A percentile compares a stretch with the other conserved stretches of the same genome.
These are phyloP conservation scores for Oenanthe sinensis DNA, from an alignment of 129 eudicot genomes.

Conservation along the genomic window DNA sequence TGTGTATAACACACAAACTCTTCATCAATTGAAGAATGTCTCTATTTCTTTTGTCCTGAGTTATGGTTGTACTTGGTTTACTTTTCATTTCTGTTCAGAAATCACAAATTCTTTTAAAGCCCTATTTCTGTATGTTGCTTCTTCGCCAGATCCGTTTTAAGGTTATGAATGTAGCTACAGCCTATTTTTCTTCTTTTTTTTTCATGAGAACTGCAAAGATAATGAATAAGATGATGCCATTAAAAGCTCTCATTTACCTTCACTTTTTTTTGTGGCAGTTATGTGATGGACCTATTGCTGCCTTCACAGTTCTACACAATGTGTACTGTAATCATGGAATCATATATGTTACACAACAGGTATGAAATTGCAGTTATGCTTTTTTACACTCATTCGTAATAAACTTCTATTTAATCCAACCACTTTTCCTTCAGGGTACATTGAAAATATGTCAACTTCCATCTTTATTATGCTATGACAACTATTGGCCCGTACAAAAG, in stretches of 20 bases:
- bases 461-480: conserved; percentile 66
- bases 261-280: conserved; percentile 38
- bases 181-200: background rate
- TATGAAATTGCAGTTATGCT: conserved; percentile 13
- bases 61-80: background rate
- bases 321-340: conserved; percentile 92
- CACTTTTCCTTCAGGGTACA: conserved; percentile 47
- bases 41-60: background rate
- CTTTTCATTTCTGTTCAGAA: background rate
- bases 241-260: conserved; percentile 7
- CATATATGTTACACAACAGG: conserved; percentile 89
- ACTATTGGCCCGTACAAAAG: conserved; percentile 98
- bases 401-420: conserved; percentile 7
- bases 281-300: conserved; percentile 88
- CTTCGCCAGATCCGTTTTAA: background rate
- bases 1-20: background rate
- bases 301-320: conserved; percentile 93
- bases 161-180: background rate
- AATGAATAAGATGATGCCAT: background rate
- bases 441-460: conserved; percentile 95
- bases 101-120: background rate
- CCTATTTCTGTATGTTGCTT: background rate
- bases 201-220: background rate
- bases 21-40: background rate
- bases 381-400: background rate